Conservation (phyloP, 2,329 filamentous ascomycete species). For the Periconia digitata region DNA sequence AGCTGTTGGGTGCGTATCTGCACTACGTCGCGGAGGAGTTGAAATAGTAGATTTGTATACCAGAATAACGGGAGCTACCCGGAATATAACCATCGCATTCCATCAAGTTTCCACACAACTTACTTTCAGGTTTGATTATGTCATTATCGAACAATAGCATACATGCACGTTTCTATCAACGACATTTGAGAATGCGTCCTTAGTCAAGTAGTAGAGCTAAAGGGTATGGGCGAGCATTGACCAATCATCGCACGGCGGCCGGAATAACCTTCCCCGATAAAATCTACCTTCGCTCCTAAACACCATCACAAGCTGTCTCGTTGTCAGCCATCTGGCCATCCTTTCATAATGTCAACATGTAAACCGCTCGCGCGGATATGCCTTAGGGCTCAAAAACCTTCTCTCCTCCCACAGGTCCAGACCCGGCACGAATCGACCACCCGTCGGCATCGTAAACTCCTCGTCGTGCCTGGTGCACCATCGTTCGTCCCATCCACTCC, state of each 20-base stretch:
- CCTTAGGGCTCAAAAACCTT: slow-evolving; percentile 12
- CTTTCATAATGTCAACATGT: slow-evolving; percentile 38
- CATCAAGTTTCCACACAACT: no score
- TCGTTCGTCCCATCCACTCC: slow-evolving; percentile 41
- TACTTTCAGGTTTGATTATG: no score
- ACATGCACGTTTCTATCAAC: no score
- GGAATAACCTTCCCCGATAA: slow-evolving; percentile 30
- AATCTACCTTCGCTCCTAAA: slow-evolving; percentile 20
- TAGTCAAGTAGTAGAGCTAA: background rate
- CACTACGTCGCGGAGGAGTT: slow-evolving; percentile 95
- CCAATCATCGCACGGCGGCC: slow-evolving; percentile 15
- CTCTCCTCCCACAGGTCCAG: slow-evolving; percentile 32
- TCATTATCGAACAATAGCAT: no score
- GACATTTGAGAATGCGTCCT: no score
- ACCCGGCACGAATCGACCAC: slow-evolving; percentile 48
- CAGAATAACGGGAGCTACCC: background rate
- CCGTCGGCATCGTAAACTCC: slow-evolving; percentile 50
- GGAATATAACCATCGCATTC: no score
- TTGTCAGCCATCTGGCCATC: slow-evolving; percentile 6
- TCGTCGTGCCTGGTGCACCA: slow-evolving; percentile 48
- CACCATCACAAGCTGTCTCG: slow-evolving; percentile 9
- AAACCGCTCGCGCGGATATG: slow-evolving; percentile 31
- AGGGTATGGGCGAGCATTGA: slow-evolving; percentile 4
- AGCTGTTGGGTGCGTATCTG: slow-evolving; percentile 90
- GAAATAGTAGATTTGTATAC: slow-evolving; percentile 37